A percentile compares a stretch with the other conserved stretches of the same genome.
phyloP scores from a whole-genome alignment of 2,329 filamentous ascomycete genomes.

The Setomelanomma holmii region DNA sequence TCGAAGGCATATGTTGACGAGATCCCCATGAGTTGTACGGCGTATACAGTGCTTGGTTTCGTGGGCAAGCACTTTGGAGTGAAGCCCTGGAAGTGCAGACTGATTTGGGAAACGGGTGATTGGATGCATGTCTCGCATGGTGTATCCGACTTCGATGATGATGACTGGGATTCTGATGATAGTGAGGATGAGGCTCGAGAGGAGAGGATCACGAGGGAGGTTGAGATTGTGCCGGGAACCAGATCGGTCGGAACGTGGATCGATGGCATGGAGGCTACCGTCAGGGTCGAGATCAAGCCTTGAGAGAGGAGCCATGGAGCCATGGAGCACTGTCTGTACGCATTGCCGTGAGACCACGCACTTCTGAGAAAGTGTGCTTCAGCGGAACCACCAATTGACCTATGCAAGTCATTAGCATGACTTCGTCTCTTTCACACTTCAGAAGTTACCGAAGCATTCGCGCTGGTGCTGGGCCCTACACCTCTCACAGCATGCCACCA shows the following conservation, averaged over 20 bases:
- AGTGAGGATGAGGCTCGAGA: slow-evolving; percentile 64
- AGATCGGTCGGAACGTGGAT: slow-evolving; percentile 84
- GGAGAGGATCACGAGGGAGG: slow-evolving; percentile 77
- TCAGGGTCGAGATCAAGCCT: slow-evolving; percentile 69
- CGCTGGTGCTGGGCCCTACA: slow-evolving; percentile 61
- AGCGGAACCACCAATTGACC: slow-evolving; percentile 85
- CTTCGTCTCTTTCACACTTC: background rate
- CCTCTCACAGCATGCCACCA: slow-evolving; percentile 90
- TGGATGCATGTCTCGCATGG: slow-evolving; percentile 75
- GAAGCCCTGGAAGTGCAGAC: slow-evolving; percentile 66
- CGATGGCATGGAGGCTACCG: slow-evolving; percentile 72
- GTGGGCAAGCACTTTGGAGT: slow-evolving; percentile 74
- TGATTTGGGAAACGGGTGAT: slow-evolving; percentile 91
- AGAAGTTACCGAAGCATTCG: slow-evolving; percentile 63
- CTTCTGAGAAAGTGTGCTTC: slow-evolving; percentile 27
- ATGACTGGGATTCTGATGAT: slow-evolving; percentile 53
- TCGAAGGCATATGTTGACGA: slow-evolving; percentile 45
- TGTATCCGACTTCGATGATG: slow-evolving; percentile 65
- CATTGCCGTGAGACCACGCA: background rate
- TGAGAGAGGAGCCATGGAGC: background rate
- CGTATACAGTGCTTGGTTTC: slow-evolving; percentile 82
- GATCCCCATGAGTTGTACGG: slow-evolving; percentile 77
- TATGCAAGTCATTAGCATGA: slow-evolving; percentile 38
- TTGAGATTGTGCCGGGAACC: slow-evolving; percentile 80
- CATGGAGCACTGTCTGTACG: background rate